Evolutionary conservation across 345 rosid species (phyloP), one percentile per base, ranked within the genome.

Genomic region (Fremontodendron californicum): DNA sequence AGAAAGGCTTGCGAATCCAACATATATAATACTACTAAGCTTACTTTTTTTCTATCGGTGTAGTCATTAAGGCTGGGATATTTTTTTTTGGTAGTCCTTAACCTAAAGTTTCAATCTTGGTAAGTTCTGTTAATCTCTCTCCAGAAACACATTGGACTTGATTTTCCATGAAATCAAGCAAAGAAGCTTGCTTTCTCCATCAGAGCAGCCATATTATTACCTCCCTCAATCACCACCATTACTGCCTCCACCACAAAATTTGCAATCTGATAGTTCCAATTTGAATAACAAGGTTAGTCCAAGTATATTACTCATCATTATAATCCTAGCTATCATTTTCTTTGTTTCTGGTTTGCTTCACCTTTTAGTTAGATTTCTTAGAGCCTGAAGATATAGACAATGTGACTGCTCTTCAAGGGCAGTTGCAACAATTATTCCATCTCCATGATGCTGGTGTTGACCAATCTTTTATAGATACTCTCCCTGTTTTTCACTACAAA

Each of bases 401-500:
- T 74, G 94, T 87, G 42, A 93, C 98, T 58, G 95, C 93, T 73
- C 91, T 96, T 78, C 97, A 96, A 83, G 99, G 99, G 51, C 98
- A 90, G 80, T 85, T 96, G 78, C 99, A 92, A 79, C 99, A 96
- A 75, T 93, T 96, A 10, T 96, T 96, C 76, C 95, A 92, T 61
- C 94, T 96, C 55, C 99, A 96, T 67, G 99, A 96, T 81, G 84
- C 97, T 35, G 99, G 99, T 72, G 93, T 96, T 33, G 98, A 96
- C 85, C 99, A 96, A 82, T 90, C 97, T 39, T 89, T 93, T 81
- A 93, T 96, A 61, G 99, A 96, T 80, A 87, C 93, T 61, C 94
- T 96, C 75, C 99, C 99, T 7, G 92, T 96, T 18, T 93, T 96
- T 71, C 83, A 84, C 67, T 96, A 96, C 88, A 92, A 89, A 37